A percentile compares a stretch with the other conserved stretches of the same genome.
phyloP scores from a whole-genome alignment of 2,329 filamentous ascomycete genomes.

The Pseudofabraea citricarpa region DNA sequence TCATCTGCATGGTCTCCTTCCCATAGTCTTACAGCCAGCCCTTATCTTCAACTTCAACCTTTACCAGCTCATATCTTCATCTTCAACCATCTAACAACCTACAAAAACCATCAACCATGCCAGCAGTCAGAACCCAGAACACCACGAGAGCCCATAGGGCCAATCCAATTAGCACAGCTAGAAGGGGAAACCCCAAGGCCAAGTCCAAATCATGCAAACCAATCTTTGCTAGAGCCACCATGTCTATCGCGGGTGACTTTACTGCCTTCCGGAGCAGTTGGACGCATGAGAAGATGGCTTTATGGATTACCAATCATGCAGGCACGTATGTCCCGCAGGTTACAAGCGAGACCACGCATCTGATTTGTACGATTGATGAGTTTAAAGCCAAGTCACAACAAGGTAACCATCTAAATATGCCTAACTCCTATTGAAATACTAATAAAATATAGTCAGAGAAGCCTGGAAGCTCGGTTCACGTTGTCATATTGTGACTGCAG shows the following conservation, averaged over 20 bases:
- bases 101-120: no score
- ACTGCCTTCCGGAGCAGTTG: constrained; percentile 30
- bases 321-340: constrained; percentile 52
- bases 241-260: constrained; percentile 57
- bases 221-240: constrained; percentile 47
- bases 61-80: no score
- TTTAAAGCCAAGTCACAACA: constrained; percentile 38
- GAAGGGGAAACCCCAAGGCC: constrained; percentile 10
- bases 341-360: constrained; percentile 59
- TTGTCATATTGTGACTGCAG: constrained; percentile 38
- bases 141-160: no score
- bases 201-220: constrained; percentile 8
- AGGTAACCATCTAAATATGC: neutral
- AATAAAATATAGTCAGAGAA: constrained; percentile 36
- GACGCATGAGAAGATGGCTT: constrained; percentile 50
- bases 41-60: no score
- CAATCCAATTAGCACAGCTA: constrained; percentile 36
- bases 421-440: no score
- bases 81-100: no score
- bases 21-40: no score
- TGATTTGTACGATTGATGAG: constrained; percentile 61
- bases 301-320: constrained; percentile 61
- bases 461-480: constrained; percentile 29
- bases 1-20: no score
- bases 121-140: no score